Percentiles rank a stretch among this genome's conserved stretches.
Evolutionary conservation across 768 basidiomycete genomes (phyloP).

Genomic region (Goffeauzyma gilvescens): DNA sequence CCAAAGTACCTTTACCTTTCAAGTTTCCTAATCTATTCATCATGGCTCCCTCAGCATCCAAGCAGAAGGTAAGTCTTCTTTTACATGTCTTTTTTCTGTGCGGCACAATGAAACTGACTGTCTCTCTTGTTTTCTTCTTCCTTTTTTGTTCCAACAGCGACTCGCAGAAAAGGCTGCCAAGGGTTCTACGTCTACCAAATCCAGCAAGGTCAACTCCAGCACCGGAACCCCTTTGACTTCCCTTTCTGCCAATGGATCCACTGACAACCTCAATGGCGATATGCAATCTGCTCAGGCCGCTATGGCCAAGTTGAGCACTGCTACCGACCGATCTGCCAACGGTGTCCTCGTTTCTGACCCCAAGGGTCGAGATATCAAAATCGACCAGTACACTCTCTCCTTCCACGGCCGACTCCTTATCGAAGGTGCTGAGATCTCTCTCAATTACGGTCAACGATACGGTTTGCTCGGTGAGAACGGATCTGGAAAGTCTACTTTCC

Average conservation of each 20-base stretch:
- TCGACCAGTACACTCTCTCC: slow-evolving; percentile 81
- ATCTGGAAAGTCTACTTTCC: slow-evolving; percentile 96
- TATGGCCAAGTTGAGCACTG: slow-evolving; percentile 77
- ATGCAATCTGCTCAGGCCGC: slow-evolving; percentile 27
- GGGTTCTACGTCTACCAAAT: slow-evolving; percentile 36
- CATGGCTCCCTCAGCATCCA: slow-evolving; percentile 34
- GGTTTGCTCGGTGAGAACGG: slow-evolving; percentile 94
- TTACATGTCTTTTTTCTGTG: neutral
- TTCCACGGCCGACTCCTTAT: slow-evolving; percentile 75
- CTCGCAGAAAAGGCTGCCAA: slow-evolving; percentile 73
- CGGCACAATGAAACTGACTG: neutral
- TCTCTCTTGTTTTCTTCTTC: neutral
- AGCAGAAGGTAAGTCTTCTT: slow-evolving; percentile 41
- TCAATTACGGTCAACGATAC: slow-evolving; percentile 41
- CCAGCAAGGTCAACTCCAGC: slow-evolving; percentile 42
- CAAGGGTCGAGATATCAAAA: slow-evolving; percentile 91
- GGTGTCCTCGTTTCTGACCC: slow-evolving; percentile 84
- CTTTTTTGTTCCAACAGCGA: slow-evolving; percentile 34
- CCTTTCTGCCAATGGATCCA: slow-evolving; percentile 55
- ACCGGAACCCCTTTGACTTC: slow-evolving; percentile 66
- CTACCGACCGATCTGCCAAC: slow-evolving; percentile 78
- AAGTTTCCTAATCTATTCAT: slow-evolving; percentile 7
- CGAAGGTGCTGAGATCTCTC: slow-evolving; percentile 33
- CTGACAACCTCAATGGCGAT: slow-evolving; percentile 51
- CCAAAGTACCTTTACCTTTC: no score